Base-by-base conservation (phyloP, 2,329 filamentous ascomycete species). In the Calonectria pauciramosa region DNA sequence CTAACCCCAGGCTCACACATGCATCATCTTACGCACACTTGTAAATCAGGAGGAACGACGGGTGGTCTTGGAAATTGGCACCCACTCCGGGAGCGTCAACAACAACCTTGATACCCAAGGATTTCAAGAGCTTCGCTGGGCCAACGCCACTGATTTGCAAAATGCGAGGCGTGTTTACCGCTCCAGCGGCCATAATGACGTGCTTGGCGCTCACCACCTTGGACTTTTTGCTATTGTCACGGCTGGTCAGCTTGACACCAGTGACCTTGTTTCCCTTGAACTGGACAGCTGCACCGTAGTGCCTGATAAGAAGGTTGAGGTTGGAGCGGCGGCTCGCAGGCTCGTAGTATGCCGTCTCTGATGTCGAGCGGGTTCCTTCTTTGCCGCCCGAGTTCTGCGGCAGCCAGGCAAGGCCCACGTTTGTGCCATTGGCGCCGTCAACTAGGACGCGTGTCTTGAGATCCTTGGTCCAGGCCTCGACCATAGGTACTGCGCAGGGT, bases 81-180 rank as follows among this genome's bases (percentile, higher is more conserved):
- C 56, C 56, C 23, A 63, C 56, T 28, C 56, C 56, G 4, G 56
- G 56, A 30, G 56, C 34, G 26, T 63, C 56, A 23, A 63, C 23
- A 18, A 63, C 34, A 11, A 63, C 56, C 16, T 63, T 63, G 56
- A 63, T 63, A 5, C 56, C 34, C 23, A 63, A 20, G 16, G 56
- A 41, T 5, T 63, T n/a, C 0, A 63, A 34, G 36, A 63, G 56
- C 34, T 63, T 63, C 11, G 56, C 34, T 7, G 56, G 56, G 56
- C 56, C 56, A 20, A 63, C 26, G 10, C 56, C 56, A 16, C 56
- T 63, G 7, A 63, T 14, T 63, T 63, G 56, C 36, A 63, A 20
- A 63, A 63, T 63, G 26, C 56, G 56, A 63, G 56, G 36, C 23
- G 56, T 63, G 56, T 63, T 63, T 14, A 63, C 56, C 2, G 56